phyloP scores from a whole-genome alignment of 1,139 yeast genomes.

The Arxiozyma heterogenica region DNA sequence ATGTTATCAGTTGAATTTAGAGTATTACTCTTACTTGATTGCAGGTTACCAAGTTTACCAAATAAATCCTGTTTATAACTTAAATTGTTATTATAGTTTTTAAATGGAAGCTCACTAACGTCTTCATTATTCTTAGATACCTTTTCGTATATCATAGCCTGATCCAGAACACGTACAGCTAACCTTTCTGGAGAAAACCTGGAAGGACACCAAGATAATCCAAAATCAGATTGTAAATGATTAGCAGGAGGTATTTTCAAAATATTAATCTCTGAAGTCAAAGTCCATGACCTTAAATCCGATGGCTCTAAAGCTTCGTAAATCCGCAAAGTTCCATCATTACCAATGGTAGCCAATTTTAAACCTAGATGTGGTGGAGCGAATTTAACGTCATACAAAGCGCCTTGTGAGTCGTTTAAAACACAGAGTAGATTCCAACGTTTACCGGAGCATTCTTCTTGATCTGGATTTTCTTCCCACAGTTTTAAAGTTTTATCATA shows the following conservation, averaged over 20 bases:
- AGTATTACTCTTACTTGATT: not conserved
- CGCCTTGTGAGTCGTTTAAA: conserved; percentile 78
- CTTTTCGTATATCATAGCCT: conserved; percentile 67
- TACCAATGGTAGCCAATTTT: conserved; percentile 77
- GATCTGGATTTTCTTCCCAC: conserved; percentile 87
- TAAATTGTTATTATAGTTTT: not conserved
- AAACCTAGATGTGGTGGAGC: conserved; percentile 83
- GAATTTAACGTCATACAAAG: conserved; percentile 80
- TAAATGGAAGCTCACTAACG: not conserved
- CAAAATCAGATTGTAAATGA: conserved; percentile 77
- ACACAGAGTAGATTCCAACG: conserved; percentile 75
- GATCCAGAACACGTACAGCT: conserved; percentile 80
- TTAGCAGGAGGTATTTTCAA: conserved; percentile 64
- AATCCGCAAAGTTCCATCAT: conserved; percentile 78
- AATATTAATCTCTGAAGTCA: conserved; percentile 64
- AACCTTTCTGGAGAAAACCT: conserved; percentile 73
- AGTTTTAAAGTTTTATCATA: conserved; percentile 81
- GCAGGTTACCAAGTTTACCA: not conserved
- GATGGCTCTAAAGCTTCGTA: conserved; percentile 88
- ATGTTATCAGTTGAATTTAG: not conserved
- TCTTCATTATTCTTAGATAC: conserved; percentile 31
- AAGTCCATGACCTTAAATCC: conserved; percentile 72
- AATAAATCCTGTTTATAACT: too few relatives aligned
- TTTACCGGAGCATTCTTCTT: conserved; percentile 62
- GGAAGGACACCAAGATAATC: conserved; percentile 90